Evolutionary conservation across 2,329 filamentous ascomycete species (phyloP).

Genomic region (Monascus ruber): DNA sequence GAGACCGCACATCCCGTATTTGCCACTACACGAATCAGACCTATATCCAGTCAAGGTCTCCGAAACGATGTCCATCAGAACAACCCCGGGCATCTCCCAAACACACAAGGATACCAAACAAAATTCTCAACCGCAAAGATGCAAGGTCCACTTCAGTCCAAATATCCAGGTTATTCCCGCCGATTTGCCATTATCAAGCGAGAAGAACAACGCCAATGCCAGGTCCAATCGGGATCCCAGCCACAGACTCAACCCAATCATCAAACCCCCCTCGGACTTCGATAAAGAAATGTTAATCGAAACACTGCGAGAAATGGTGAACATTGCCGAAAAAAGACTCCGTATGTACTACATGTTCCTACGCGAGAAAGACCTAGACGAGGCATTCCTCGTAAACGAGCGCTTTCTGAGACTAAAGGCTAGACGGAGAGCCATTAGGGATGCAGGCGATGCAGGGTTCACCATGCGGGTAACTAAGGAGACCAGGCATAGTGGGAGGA

Average conservation of each 20-base stretch:
- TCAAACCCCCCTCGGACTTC: constrained; percentile 5
- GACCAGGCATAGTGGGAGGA: too few relatives aligned
- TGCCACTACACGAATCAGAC: too few relatives aligned
- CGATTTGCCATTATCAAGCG: background rate
- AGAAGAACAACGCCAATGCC: background rate
- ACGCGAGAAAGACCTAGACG: constrained; percentile 4
- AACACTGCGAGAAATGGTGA: constrained; percentile 5
- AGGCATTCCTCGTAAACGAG: constrained; percentile 2
- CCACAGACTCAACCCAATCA: constrained; percentile 2
- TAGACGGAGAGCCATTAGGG: background rate
- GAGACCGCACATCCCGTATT: too few relatives aligned
- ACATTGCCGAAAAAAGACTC: constrained; percentile 1
- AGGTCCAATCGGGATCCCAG: background rate
- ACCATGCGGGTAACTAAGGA: too few relatives aligned
- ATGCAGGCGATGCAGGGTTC: background rate
- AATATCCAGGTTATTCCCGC: background rate
- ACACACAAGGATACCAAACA: background rate
- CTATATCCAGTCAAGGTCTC: too few relatives aligned
- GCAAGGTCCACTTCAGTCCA: background rate
- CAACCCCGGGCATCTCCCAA: background rate
- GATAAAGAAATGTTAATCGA: constrained; percentile 6
- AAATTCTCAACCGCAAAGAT: background rate
- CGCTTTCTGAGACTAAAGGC: constrained; percentile 1
- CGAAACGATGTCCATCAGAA: background rate
- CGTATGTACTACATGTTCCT: background rate